Conservation (phyloP, 495 filamentous ascomycete species). For the Hamigera avellanea region DNA sequence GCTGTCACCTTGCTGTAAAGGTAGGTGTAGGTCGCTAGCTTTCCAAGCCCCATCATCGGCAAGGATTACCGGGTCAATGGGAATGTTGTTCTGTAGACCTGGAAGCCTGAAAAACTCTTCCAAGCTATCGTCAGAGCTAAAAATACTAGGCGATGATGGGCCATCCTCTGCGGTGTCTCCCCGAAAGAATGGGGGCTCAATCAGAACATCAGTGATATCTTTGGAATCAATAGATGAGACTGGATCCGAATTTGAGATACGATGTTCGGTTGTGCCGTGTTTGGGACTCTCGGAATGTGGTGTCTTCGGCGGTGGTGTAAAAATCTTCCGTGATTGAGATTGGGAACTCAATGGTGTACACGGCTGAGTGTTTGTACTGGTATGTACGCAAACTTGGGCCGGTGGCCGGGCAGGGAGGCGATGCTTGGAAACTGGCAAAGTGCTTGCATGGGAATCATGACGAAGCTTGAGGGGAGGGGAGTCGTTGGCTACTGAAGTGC, state of each 20-base stretch:
- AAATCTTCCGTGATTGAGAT: neutral
- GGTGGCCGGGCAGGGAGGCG: conserved; percentile 10
- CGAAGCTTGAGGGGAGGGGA: conserved; percentile 2
- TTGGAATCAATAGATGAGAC: conserved; percentile 1
- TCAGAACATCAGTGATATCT: conserved; percentile 2
- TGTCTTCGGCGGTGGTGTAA: neutral
- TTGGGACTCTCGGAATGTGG: neutral
- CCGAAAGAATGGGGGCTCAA: conserved; percentile 5
- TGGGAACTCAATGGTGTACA: neutral
- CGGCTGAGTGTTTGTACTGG: conserved; percentile 2
- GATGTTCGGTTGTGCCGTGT: conserved; percentile 1
- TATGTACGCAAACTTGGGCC: conserved; percentile 10
- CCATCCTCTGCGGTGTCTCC: conserved; percentile 2
- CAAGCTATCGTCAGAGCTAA: conserved; percentile 7
- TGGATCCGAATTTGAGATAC: conserved; percentile 1
- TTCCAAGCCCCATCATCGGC: conserved; percentile 4
- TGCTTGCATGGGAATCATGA: conserved; percentile 2
- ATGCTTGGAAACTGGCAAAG: conserved; percentile 9
- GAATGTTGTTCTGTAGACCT: conserved; percentile 7
- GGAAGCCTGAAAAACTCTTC: conserved; percentile 4
- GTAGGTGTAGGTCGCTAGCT: neutral
- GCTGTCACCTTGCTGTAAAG: conserved; percentile 1
- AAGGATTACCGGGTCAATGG: conserved; percentile 11
- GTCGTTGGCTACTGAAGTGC: neutral
- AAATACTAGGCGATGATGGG: conserved; percentile 8